phyloP scores from a whole-genome alignment of 2,329 filamentous ascomycete species.

The Alternaria consortialis region DNA sequence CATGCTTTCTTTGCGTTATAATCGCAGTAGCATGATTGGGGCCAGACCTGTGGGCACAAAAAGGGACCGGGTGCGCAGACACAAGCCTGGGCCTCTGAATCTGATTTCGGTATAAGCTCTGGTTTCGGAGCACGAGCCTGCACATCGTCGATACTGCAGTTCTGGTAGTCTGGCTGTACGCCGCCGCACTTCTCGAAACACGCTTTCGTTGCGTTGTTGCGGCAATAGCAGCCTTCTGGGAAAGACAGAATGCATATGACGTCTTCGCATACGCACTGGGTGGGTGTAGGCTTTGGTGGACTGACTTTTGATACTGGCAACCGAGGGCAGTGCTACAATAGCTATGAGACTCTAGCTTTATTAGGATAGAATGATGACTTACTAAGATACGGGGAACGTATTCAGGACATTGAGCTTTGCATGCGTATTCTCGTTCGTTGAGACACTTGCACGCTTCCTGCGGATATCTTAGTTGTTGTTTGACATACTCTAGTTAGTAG shows the following conservation, averaged over 20 bases:
- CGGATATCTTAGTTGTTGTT: neutral
- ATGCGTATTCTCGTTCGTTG: constrained; percentile 36
- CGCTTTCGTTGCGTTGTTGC: constrained; percentile 25
- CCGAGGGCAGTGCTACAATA: neutral
- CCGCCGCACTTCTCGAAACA: constrained; percentile 42
- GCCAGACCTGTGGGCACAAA: constrained; percentile 35
- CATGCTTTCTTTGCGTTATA: constrained; percentile 28
- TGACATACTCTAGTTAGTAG: rapidly evolving
- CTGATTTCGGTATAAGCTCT: neutral
- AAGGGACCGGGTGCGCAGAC: constrained; percentile 25
- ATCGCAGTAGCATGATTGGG: constrained; percentile 41
- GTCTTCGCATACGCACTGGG: constrained; percentile 7
- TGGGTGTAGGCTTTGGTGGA: neutral
- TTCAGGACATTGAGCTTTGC: constrained; percentile 34
- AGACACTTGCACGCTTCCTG: constrained; percentile 41
- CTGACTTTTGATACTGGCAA: neutral
- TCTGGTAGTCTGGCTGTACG: neutral
- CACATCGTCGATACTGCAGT: neutral
- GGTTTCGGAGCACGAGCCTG: neutral
- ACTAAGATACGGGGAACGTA: constrained; percentile 23
- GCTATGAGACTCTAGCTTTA: neutral
- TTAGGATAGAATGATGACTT: neutral
- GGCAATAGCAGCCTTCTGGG: constrained; percentile 41
- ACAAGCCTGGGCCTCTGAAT: constrained; percentile 14
- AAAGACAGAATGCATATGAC: constrained; percentile 34